These are phyloP conservation scores for Trametes sanguinea DNA, from an alignment of 768 basidiomycete species.

Conservation along the genomic window DNA sequence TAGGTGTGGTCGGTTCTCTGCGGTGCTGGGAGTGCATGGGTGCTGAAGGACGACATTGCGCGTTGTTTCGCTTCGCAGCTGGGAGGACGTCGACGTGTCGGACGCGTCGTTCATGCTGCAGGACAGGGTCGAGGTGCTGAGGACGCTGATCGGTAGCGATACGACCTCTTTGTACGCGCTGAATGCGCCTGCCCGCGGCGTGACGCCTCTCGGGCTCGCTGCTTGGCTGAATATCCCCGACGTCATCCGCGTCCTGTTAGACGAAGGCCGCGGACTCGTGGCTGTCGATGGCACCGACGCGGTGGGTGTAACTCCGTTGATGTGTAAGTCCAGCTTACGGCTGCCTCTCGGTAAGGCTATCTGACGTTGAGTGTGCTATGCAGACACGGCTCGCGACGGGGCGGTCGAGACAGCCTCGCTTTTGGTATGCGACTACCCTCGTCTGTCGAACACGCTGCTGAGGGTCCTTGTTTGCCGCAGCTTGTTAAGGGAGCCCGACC, in stretches of 20 bases:
- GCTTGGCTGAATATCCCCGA: conserved; percentile 72
- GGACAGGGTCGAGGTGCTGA: conserved; percentile 58
- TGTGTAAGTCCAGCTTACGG: conserved; percentile 59
- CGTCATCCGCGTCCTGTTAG: conserved; percentile 63
- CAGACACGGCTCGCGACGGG: conserved; percentile 80
- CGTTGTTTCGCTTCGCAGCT: conserved; percentile 42
- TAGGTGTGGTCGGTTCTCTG: conserved; percentile 42
- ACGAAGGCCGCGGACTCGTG: conserved; percentile 59
- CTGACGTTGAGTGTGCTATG: conserved; percentile 5
- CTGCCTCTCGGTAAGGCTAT: background rate
- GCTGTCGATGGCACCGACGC: conserved; percentile 75
- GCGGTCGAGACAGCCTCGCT: conserved; percentile 64
- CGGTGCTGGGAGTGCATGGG: background rate
- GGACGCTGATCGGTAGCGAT: conserved; percentile 53
- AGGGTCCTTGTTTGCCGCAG: conserved; percentile 34
- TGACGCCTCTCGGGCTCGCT: conserved; percentile 76
- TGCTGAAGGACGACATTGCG: conserved; percentile 16
- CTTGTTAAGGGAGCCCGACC: conserved; percentile 71
- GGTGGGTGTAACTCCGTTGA: conserved; percentile 76
- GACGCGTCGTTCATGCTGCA: conserved; percentile 67
- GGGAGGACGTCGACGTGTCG: conserved; percentile 68
- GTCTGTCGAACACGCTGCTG: background rate
- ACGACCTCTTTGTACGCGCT: conserved; percentile 67
- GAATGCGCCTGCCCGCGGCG: conserved; percentile 77
- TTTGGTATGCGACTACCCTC: conserved; percentile 48